Conservation (phyloP, 306 rosid genomes). For the Cicer judaicum region DNA sequence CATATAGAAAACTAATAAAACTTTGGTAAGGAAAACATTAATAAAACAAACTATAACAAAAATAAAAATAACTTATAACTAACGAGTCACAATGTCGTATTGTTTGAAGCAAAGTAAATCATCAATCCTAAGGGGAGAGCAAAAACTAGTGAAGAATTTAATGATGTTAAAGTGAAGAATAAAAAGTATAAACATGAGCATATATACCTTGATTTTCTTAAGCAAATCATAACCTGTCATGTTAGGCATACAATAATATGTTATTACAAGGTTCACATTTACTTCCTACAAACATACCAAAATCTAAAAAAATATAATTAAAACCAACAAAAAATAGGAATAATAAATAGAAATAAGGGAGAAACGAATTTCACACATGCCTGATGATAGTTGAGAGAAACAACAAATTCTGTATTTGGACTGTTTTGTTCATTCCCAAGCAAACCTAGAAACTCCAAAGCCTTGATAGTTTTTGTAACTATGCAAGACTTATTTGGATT, state of each 20-base stretch:
- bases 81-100: too few relatives aligned
- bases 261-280: constrained; percentile 90
- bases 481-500: too few relatives aligned
- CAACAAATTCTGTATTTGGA: constrained; percentile 51
- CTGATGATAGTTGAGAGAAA: constrained; percentile 64
- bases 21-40: not conserved
- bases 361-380: constrained; percentile 49
- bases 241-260: constrained; percentile 97
- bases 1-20: constrained; percentile 12
- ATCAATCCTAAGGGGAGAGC: too few relatives aligned
- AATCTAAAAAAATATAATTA: constrained; percentile 38
- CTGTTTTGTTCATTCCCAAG: constrained; percentile 57
- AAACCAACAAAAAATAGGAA: constrained; percentile 36
- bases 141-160: too few relatives aligned
- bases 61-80: too few relatives aligned
- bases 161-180: too few relatives aligned
- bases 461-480: constrained; percentile 47
- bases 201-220: constrained; percentile 4
- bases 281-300: constrained; percentile 60
- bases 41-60: too few relatives aligned
- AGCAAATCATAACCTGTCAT: constrained; percentile 99
- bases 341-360: not conserved
- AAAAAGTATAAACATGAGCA: too few relatives aligned
- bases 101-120: too few relatives aligned
- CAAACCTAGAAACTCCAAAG: constrained; percentile 87